Percentiles rank a stretch among this genome's conserved stretches.
phyloP scores from a whole-genome alignment of 2,329 filamentous ascomycete species.

The Trichoderma sp. region DNA sequence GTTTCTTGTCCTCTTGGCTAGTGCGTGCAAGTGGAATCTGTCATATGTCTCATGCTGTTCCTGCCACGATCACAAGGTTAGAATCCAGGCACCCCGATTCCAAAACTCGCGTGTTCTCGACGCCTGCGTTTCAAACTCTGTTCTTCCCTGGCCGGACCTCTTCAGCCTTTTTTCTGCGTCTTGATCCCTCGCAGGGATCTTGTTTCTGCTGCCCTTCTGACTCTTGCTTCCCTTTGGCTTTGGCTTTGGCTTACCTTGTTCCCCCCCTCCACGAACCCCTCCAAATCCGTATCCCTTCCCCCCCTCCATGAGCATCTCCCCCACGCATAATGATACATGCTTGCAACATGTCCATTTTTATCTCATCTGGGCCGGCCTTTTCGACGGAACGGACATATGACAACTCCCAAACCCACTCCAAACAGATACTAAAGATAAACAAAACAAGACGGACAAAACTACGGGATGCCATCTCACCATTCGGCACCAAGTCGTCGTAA shows the following conservation, averaged over 20 bases:
- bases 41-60: background rate
- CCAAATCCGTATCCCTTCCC: background rate
- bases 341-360: background rate
- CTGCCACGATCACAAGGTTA: background rate
- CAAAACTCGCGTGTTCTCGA: background rate
- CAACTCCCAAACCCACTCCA: background rate
- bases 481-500: background rate
- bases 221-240: background rate
- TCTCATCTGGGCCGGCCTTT: background rate
- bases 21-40: background rate
- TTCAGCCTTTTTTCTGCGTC: background rate
- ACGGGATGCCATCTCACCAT: background rate
- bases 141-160: background rate
- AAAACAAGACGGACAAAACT: background rate
- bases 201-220: conserved; percentile 11
- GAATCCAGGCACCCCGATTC: background rate
- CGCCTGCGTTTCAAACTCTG: conserved; percentile 8
- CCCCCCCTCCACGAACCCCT: background rate
- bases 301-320: background rate
- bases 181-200: background rate
- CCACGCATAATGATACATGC: background rate
- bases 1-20: background rate
- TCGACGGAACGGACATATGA: background rate
- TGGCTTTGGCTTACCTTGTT: background rate
- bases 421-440: background rate